Evolutionary conservation across 2,329 filamentous ascomycete genomes (phyloP), one percentile per base, ranked within the genome.

Genomic region (Pyricularia grisea): DNA sequence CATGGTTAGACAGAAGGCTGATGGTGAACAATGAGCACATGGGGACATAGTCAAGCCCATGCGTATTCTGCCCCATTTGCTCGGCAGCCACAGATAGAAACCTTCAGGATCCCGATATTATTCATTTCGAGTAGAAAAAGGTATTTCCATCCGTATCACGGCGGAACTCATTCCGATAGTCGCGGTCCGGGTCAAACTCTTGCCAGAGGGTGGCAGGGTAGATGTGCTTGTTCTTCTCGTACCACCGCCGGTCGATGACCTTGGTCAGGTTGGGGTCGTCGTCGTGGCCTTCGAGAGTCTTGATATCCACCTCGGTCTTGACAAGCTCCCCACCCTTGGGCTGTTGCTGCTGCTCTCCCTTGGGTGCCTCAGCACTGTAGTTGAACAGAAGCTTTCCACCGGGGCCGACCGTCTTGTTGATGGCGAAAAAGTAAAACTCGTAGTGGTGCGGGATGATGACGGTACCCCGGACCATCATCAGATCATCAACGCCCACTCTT

Each of bases 361-460:
- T 30, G 3, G 60, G 23, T 1, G 83, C 80, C 68, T 88, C 83
- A 70, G 81, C 78, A 72, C 80, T 83, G 78, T 94, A 97, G 75
- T 92, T 85, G 78, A 99, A 98, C 11, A 99, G 82, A 6, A 87
- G 82, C 25, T 82, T 83, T 67, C 91, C 90, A 55, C 88, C 88
- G n/a, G 92, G 90, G 1, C 91, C 92, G 1, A 87, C 79, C 30
- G 88, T 91, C 75, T 90, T 92, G 78, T 98, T 97, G 78, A 97
- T 90, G 77, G 97, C 89, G 80, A 99, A 98, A 80, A 94, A 95
- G 78, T 98, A 95, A 77, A 99, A 93, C 73, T 98, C 94, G 77
- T 96, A 97, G 79, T 99, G 95, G 93, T 98, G 95, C 70, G 95
- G 94, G 74, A 99, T 88, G 69, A 99, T 97, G 65, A 98, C 85